phyloP scores from a whole-genome alignment of 106 monocot species.

The Dioscorea zingiberensis region DNA sequence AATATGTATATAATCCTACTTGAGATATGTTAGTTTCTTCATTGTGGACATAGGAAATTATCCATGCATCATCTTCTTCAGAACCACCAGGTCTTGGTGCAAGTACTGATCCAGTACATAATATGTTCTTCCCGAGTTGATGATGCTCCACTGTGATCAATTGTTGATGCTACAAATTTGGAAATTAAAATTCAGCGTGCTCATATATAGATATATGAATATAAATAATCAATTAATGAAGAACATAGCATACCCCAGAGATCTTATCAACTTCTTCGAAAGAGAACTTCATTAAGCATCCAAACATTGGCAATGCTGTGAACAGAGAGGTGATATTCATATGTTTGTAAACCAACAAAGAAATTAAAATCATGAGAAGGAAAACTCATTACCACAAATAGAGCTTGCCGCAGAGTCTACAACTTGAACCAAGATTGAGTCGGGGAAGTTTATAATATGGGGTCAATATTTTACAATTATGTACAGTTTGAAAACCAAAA shows the following conservation, averaged over 20 bases:
- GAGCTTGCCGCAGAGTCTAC: conserved; percentile 32
- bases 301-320: conserved; percentile 30
- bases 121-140: conserved; percentile 19
- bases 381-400: conserved; percentile 12
- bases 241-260: conserved; percentile 10
- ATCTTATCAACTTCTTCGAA: conserved; percentile 15
- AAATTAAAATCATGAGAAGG: not conserved
- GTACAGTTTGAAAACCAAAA: no score
- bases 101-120: conserved; percentile 46
- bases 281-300: conserved; percentile 33
- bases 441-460: no score
- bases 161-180: not conserved
- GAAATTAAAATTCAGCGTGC: not conserved
- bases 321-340: not conserved
- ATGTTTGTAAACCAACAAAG: not conserved
- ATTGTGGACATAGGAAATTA: conserved; percentile 41
- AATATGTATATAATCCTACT: conserved; percentile 10
- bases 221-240: not conserved
- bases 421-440: no score
- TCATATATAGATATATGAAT: no score
- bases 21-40: conserved; percentile 43
- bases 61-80: conserved; percentile 57
- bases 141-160: conserved; percentile 25
- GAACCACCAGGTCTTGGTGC: conserved; percentile 13
- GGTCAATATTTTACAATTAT: no score